Base-by-base conservation (phyloP, 306 rosid genomes). In the Dryas octopetala region DNA sequence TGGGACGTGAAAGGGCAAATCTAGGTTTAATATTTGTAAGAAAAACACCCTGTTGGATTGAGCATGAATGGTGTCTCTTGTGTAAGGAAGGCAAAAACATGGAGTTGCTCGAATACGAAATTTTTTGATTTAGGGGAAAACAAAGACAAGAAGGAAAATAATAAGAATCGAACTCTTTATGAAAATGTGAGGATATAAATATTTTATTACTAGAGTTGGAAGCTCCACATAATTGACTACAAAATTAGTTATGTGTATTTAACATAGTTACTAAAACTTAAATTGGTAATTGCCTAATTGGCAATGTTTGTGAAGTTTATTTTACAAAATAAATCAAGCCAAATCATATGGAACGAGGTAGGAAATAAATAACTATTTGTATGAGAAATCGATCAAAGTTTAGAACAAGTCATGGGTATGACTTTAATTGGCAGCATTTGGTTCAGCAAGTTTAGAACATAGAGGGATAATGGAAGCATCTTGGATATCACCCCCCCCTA, bases 401-500 rank as follows among this genome's bases (percentile, higher is more conserved):
- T 44, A 45, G 70, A 65, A 43, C 16, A n/a, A 10, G 52, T 19
- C 17, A 41, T 23, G 19, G 26, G 44, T 19, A 71, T 71, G 54
- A 59, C 11, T 57, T 23, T 23, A 23, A 23, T 23, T 19, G 16
- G 15, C 54, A 45, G 54, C 63, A 70, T 70, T 51, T 51, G 28
- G 41, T 40, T 11, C 17, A 13, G 66, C 26, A 23, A 23, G 13
- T 57, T 57, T 23, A 71, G 76, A 71, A 45, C 66, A 58, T n/a
- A 8, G 60, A 46, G 60, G 61, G 75, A 71, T 71, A 70, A 55
- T 8, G 71, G 43, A 59, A 76, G 78, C 74, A 75, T 63, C 41
- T 40, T 40, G 77, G 77, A 76, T 75, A 23, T 23, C 23, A 17
- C 50, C 16, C 23, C 16, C 16, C 47, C 11, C 32, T 52, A 49